These are phyloP conservation scores for Inga leiocalycina DNA, from an alignment of 306 rosid species.

Conservation along the genomic window DNA sequence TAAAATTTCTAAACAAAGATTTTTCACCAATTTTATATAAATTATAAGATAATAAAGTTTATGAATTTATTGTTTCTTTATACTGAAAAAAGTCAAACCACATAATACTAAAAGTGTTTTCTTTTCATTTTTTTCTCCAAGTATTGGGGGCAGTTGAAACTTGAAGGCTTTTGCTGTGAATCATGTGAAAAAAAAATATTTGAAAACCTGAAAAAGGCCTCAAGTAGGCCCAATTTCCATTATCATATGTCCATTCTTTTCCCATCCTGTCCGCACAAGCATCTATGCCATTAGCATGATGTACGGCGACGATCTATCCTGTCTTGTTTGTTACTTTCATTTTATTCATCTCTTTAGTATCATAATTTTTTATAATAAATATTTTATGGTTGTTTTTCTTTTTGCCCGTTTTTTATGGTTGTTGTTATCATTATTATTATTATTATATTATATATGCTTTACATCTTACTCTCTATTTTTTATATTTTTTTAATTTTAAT, in stretches of 20 bases:
- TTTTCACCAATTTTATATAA: too few relatives aligned
- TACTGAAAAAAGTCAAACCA: not conserved
- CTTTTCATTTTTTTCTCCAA: not conserved
- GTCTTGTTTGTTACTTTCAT: not conserved
- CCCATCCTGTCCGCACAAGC: slow-evolving; percentile 26
- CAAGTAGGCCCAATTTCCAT: not conserved
- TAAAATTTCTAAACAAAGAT: too few relatives aligned
- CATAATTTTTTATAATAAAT: too few relatives aligned
- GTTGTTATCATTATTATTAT: too few relatives aligned
- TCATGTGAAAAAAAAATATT: not conserved
- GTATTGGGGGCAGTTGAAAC: not conserved
- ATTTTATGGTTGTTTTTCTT: too few relatives aligned
- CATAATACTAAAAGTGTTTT: not conserved
- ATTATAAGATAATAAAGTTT: too few relatives aligned
- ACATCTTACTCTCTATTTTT: too few relatives aligned
- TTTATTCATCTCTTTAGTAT: too few relatives aligned
- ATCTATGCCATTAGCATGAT: slow-evolving; percentile 1
- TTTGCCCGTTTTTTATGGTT: too few relatives aligned
- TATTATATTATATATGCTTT: too few relatives aligned
- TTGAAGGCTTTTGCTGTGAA: not conserved
- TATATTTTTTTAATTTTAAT: too few relatives aligned
- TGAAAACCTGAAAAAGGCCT: not conserved
- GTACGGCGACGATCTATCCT: slow-evolving; percentile 14
- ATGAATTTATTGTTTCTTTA: not conserved
- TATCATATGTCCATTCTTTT: not conserved